A percentile compares a stretch with the other conserved stretches of the same genome.
These are phyloP conservation scores for Wickerhamiella occidentalis DNA, from an alignment of 805 yeast species.

Conservation along the genomic window DNA sequence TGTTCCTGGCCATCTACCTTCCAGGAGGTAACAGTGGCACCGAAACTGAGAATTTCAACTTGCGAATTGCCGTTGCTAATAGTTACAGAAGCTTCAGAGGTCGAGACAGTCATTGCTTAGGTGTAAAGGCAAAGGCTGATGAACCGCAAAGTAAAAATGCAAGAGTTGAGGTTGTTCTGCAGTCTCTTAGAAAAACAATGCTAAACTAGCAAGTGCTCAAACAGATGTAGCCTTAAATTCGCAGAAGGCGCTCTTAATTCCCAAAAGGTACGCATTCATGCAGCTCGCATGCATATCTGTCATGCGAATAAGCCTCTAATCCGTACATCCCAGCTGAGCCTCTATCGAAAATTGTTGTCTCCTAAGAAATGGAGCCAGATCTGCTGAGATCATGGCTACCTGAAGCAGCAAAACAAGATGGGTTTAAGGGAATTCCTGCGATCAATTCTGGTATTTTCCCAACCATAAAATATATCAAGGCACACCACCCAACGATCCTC, in stretches of 20 bases:
- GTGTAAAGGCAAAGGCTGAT: neutral
- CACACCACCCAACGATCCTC: neutral
- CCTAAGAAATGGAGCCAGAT: neutral
- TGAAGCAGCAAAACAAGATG: neutral
- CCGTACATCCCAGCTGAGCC: too few relatives aligned
- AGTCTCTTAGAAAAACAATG: too few relatives aligned
- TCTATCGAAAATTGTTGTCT: neutral
- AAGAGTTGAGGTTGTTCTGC: neutral
- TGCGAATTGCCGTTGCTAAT: conserved; percentile 16
- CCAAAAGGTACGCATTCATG: neutral
- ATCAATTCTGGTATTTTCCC: neutral
- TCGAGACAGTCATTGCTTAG: conserved; percentile 3
- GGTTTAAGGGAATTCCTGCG: neutral
- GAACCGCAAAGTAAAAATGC: neutral
- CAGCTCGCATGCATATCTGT: neutral
- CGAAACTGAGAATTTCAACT: conserved; percentile 66
- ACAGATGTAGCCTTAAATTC: too few relatives aligned
- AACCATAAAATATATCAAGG: neutral
- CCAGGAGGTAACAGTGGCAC: conserved; percentile 89
- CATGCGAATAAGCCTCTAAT: neutral
- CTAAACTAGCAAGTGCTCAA: too few relatives aligned
- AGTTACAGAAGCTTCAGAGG: conserved; percentile 13
- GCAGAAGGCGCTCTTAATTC: too few relatives aligned
- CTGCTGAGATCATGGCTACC: neutral
- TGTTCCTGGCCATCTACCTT: conserved; percentile 57